Conservation (phyloP, 2,329 filamentous ascomycete species). For the Dendrostoma leiphaemia region DNA sequence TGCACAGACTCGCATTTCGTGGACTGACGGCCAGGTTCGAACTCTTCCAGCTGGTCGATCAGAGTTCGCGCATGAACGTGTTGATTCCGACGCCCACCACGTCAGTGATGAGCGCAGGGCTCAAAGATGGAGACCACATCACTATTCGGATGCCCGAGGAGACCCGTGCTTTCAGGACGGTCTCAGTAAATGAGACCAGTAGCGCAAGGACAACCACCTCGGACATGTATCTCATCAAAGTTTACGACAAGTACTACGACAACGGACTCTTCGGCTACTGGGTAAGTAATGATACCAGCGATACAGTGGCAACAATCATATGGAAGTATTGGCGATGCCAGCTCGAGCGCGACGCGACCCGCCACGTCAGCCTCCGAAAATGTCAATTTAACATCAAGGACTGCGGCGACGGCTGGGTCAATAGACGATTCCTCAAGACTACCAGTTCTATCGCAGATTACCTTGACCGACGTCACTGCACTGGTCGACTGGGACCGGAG, state of each 20-base stretch:
- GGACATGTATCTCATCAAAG: conserved; percentile 7
- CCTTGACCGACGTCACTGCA: neutral
- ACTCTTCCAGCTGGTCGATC: neutral
- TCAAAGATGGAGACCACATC: neutral
- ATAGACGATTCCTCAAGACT: too few relatives aligned
- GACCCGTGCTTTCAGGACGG: neutral
- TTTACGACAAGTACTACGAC: neutral
- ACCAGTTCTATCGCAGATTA: too few relatives aligned
- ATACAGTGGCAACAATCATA: neutral
- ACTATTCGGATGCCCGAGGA: conserved; percentile 1
- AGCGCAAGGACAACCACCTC: neutral
- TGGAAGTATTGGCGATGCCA: conserved; percentile 10
- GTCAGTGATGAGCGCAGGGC: too few relatives aligned
- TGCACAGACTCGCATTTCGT: conserved; percentile 3
- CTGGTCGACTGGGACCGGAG: neutral
- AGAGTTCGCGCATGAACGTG: too few relatives aligned
- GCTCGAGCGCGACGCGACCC: too few relatives aligned
- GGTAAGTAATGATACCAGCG: neutral
- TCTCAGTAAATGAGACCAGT: neutral
- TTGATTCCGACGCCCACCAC: too few relatives aligned
- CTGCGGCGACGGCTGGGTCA: too few relatives aligned
- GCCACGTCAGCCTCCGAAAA: too few relatives aligned
- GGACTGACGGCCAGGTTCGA: neutral
- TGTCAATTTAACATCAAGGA: too few relatives aligned
- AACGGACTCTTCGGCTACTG: neutral